Base-by-base conservation (phyloP, 2,329 filamentous ascomycete species). In the Cytospora chrysosperma region DNA sequence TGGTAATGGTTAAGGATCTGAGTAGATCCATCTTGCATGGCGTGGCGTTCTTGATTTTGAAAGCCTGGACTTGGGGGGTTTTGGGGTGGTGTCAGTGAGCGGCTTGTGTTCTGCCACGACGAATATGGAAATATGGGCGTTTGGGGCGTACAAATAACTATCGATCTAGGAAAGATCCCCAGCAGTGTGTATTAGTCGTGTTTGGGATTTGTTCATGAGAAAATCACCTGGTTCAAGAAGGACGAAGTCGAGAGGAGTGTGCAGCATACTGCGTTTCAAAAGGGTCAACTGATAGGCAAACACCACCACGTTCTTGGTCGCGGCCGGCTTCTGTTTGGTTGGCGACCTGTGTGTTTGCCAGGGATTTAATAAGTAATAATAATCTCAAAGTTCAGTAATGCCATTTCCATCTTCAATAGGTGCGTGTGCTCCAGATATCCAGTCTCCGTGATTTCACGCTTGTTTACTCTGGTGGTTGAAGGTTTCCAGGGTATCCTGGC, bases 311-410 rank as follows among this genome's bases (percentile, higher is more conserved):
- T 24, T 12, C 27, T 30, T n/a, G 43, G 28, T 53, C n/a, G 30
- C 40, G 43, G 55, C 51, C 26, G 28, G 37, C 51, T 58, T 53
- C 47, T 32, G 47, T 40, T 50, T 27, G 24, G 26, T 24, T 30
- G 28, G 37, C 52, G 24, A 47, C 28, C 55, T 27, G 49, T 53
- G 40, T 54, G 40, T 32, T 58, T 63, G 57, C 57, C 27, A 53
- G 47, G 62, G 57, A 66, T 49, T 53, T 66, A 66, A 66, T 66
- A 66, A 49, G 32, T 66, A 66, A 66, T 66, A 37, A 61, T 66
- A 66, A 66, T 66, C 37, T 40, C 17, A 40, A 56, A 51, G 7
- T 34, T 34, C 21, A 61, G 37, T 34, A 34, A 47, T 47, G 43
- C 10, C 9, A 24, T 47, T 47, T 47, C n/a, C 43, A 13, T 13